A percentile compares a stretch with the other conserved stretches of the same genome.
phyloP scores from a whole-genome alignment of 345 rosid species.

The Bruguiera parviflora region DNA sequence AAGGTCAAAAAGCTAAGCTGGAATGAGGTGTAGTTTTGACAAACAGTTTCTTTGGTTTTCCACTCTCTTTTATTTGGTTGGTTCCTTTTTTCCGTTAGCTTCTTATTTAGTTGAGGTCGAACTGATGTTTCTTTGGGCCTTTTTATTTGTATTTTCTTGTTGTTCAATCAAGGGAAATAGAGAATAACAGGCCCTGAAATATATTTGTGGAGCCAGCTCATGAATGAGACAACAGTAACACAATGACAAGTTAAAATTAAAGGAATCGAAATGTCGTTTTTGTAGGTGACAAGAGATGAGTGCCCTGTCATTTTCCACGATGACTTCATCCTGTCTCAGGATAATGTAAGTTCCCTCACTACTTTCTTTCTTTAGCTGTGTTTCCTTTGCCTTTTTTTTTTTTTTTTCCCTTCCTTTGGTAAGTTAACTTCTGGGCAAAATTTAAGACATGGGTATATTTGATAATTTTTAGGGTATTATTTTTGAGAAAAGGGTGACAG shows the following conservation, averaged over 20 bases:
- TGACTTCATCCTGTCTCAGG: conserved; percentile 66
- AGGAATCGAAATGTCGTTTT: conserved; percentile 26
- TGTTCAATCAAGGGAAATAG: not conserved
- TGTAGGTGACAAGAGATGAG: conserved; percentile 90
- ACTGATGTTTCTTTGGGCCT: conserved; percentile 11
- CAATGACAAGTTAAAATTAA: conserved; percentile 19
- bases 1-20: too few species aligned
- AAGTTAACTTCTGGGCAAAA: not conserved
- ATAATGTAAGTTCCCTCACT: conserved; percentile 52
- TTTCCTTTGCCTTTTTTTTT: not conserved
- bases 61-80: not conserved
- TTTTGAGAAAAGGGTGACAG: conserved; percentile 79
- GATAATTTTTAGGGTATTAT: conserved; percentile 49
- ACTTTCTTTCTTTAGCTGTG: not conserved
- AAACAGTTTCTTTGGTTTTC: too few species aligned
- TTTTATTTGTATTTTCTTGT: not conserved
- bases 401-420: not conserved
- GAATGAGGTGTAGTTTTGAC: too few species aligned
- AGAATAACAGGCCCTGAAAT: not conserved
- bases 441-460: not conserved
- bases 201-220: conserved; percentile 5
- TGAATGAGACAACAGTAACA: conserved; percentile 3
- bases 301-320: conserved; percentile 97
- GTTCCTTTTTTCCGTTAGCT: not conserved
- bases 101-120: not conserved